Evolutionary conservation across 2,329 filamentous ascomycete species (phyloP).

Genomic region (Penicillium sp.): DNA sequence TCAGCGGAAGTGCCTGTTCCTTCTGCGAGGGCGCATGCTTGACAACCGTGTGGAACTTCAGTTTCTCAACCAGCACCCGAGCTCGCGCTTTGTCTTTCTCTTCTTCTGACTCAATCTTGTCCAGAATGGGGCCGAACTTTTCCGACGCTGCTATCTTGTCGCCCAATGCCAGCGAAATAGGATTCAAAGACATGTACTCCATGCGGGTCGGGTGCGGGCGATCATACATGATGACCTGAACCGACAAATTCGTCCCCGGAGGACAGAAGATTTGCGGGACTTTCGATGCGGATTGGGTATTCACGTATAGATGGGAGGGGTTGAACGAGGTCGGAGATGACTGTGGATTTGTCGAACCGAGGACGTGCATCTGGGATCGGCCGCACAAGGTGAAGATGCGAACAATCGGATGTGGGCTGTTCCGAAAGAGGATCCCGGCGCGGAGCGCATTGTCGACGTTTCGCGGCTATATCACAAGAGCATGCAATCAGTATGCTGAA

Average conservation of each 20-base stretch:
- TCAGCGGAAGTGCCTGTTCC: slow-evolving; percentile 75
- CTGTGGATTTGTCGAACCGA: slow-evolving; percentile 75
- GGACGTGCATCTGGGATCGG: slow-evolving; percentile 76
- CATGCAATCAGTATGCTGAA: slow-evolving; percentile 4
- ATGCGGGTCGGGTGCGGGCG: slow-evolving; percentile 81
- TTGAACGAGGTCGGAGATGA: slow-evolving; percentile 57
- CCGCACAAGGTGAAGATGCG: slow-evolving; percentile 85
- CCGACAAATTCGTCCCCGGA: slow-evolving; percentile 64
- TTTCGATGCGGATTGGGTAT: slow-evolving; percentile 50
- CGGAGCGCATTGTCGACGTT: slow-evolving; percentile 88
- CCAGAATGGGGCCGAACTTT: slow-evolving; percentile 40
- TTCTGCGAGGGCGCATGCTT: slow-evolving; percentile 76
- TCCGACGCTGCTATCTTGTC: slow-evolving; percentile 60
- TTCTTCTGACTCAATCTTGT: slow-evolving; percentile 70
- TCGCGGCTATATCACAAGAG: slow-evolving; percentile 56
- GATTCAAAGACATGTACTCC: slow-evolving; percentile 92
- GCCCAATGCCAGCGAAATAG: slow-evolving; percentile 82
- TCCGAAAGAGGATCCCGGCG: slow-evolving; percentile 78
- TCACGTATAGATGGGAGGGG: slow-evolving; percentile 68
- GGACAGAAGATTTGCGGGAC: slow-evolving; percentile 74
- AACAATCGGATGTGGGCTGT: slow-evolving; percentile 74
- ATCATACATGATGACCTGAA: slow-evolving; percentile 89
- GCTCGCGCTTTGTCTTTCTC: slow-evolving; percentile 67
- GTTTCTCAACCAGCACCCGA: slow-evolving; percentile 74
- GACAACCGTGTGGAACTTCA: slow-evolving; percentile 83